Evolutionary conservation across 2,329 filamentous ascomycete species (phyloP), one percentile per base, ranked within the genome.

Genomic region (Exophiala dermatitidis): DNA sequence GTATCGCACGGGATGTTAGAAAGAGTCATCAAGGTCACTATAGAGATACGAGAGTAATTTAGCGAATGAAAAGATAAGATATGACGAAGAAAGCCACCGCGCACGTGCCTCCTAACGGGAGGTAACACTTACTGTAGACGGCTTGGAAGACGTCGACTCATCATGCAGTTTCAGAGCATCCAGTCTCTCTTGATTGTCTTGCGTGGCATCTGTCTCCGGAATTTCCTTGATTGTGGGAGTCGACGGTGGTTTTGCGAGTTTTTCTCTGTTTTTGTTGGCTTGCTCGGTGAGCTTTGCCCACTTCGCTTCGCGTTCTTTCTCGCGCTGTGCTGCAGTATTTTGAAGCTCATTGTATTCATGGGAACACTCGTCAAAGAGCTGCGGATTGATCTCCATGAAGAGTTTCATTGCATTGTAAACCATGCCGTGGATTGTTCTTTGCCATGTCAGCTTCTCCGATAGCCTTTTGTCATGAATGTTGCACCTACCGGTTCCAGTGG

Each of bases 341-440:
- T 97, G 91, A 65, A 93, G 86, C 70, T 97, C 91, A 3, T 90
- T 94, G 72, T 98, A 98, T 60, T 97, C 90, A 67, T 96, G 91
- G 34, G 93, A 96, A 73, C 93, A 98, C 68, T 98, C 93, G 64
- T 98, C 93, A 65, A 98, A 98, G 26, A 98, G 81, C 69, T 96
- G 90, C 6, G 93, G 93, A 69, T 97, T 97, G 66, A 98, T 96
- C 70, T 98, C 93, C 93, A 98, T 98, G 72, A 98, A 98, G 36
- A 98, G 81, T 71, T 98, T 98, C 93, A 98, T 97, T 53, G 93
- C 93, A 66, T 97, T 98, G 71, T 97, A 97, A 7, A 98, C 93
- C 91, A 98, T 97, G 68, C 93, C 93, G 67, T 98, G 93, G 62
- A 98, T 98, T 5, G 93, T 98, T 66, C 93, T 97, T 60, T 1